Evolutionary conservation across 768 basidiomycete species (phyloP), one percentile per base, ranked within the genome.

Genomic region (Suillus cothurnatus): DNA sequence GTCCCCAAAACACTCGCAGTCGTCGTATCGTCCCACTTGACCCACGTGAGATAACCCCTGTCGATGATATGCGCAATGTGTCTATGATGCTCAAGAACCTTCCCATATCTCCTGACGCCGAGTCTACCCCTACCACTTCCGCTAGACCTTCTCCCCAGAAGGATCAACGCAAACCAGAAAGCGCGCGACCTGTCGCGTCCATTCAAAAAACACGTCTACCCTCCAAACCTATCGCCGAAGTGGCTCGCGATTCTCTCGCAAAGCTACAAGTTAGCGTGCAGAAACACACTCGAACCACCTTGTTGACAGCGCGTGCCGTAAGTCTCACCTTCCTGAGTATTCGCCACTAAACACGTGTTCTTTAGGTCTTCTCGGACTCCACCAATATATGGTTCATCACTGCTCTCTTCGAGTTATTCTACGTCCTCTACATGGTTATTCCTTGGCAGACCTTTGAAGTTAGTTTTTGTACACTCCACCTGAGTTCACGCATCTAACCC

Each of bases 331-430:
- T 31, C 19, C 47, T 41, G 11, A 58, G 23, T 59, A 39, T 26
- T 14, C 14, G 9, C 1, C 14, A 28, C 38, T 68, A 36, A 72
- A 23, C 21, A 32, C 34, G 49, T 53, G 63, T 64, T 50, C n/a
- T 61, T 11, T 50, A 82, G 89, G 84, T 85, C 61, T 78, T 90
- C 12, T 91, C 90, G n/a, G 86, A 85, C 67, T 86, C 89, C 1
- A 80, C 79, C 43, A 87, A 88, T 64, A 86, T 91, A 52, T 87
- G 84, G 80, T 79, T 81, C 23, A 66, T 87, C 50, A 87, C 86
- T 0, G 81, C 84, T 8, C 61, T 86, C 11, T 68, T 81, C 21
- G 90, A 91, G 71, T 71, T 89, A 7, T 23, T 85, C 1, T 85
- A 84, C 66, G 78, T 91, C 45, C 69, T 90, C 19, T 79, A 77